phyloP scores from a whole-genome alignment of 1,284 basidiomycete genomes.

The Pseudozyma sp. region DNA sequence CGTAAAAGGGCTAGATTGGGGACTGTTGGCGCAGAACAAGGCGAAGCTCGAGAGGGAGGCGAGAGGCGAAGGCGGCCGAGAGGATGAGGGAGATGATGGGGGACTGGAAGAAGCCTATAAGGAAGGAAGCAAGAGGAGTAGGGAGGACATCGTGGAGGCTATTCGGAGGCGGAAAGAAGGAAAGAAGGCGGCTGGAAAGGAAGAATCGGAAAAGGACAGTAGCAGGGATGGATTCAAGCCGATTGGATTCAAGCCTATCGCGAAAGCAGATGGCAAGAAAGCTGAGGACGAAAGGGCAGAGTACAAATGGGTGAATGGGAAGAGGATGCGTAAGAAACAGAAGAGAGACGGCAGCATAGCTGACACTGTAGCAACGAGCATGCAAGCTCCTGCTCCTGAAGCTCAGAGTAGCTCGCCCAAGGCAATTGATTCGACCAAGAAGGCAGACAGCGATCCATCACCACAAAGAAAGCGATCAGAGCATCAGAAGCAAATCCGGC shows the following conservation, averaged over 20 bases:
- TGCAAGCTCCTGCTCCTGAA: background rate
- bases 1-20: conserved; percentile 89
- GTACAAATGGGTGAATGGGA: conserved; percentile 65
- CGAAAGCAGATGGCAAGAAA: conserved; percentile 52
- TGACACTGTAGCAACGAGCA: background rate
- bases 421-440: too few species aligned
- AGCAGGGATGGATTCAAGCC: conserved; percentile 69
- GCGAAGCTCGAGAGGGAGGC: conserved; percentile 71
- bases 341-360: conserved; percentile 42
- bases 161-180: conserved; percentile 75
- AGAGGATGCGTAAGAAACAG: conserved; percentile 71
- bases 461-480: too few species aligned
- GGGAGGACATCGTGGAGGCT: conserved; percentile 79
- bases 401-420: background rate
- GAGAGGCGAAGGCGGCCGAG: conserved; percentile 68
- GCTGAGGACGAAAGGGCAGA: conserved; percentile 68
- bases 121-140: conserved; percentile 51
- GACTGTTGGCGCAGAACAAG: conserved; percentile 84
- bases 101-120: conserved; percentile 80
- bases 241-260: conserved; percentile 81
- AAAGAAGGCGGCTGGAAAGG: conserved; percentile 66
- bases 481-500: too few species aligned
- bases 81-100: conserved; percentile 79
- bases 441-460: too few species aligned
- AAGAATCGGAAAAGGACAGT: conserved; percentile 75